phyloP scores from a whole-genome alignment of 2,329 filamentous ascomycete genomes.

The Aspergillus costaricaensis region DNA sequence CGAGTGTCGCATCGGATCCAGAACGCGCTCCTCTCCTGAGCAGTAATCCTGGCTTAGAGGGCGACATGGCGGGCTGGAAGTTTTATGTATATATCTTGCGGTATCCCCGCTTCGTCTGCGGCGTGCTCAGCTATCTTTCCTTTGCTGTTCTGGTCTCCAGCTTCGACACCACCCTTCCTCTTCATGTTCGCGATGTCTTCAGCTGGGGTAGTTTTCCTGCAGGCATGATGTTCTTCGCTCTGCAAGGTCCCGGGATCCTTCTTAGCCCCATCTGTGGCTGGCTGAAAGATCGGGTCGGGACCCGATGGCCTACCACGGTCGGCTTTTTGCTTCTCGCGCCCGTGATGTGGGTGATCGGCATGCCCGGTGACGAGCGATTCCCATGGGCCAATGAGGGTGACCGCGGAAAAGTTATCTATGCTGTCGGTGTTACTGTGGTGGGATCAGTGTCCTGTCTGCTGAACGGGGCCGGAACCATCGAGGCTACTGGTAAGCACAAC shows the following conservation, averaged over 20 bases:
- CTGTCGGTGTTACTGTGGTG: constrained; percentile 18
- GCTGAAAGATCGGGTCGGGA: constrained; percentile 35
- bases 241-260: constrained; percentile 61
- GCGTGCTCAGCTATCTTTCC: constrained; percentile 47
- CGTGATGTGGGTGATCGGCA: constrained; percentile 31
- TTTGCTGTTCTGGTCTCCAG: constrained; percentile 55
- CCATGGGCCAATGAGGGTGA: constrained; percentile 25
- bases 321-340: constrained; percentile 28
- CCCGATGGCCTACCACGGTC: constrained; percentile 25
- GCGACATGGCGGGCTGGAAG: constrained; percentile 9
- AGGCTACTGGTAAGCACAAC: constrained; percentile 30
- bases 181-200: constrained; percentile 57
- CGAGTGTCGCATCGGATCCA: background rate
- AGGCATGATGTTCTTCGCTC: constrained; percentile 57
- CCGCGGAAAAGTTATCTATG: constrained; percentile 27
- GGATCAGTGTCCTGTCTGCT: constrained; percentile 28
- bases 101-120: constrained; percentile 45
- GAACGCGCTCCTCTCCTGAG: constrained; percentile 16
- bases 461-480: constrained; percentile 32
- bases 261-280: constrained; percentile 59
- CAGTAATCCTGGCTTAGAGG: background rate
- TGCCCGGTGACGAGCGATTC: constrained; percentile 31
- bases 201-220: constrained; percentile 57
- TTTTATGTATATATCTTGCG: constrained; percentile 44
- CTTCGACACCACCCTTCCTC: constrained; percentile 58